Percentiles rank a stretch among this genome's conserved stretches.
These are phyloP conservation scores for Fusarium siculi DNA, from an alignment of 2,329 filamentous ascomycete species.

Conservation along the genomic window DNA sequence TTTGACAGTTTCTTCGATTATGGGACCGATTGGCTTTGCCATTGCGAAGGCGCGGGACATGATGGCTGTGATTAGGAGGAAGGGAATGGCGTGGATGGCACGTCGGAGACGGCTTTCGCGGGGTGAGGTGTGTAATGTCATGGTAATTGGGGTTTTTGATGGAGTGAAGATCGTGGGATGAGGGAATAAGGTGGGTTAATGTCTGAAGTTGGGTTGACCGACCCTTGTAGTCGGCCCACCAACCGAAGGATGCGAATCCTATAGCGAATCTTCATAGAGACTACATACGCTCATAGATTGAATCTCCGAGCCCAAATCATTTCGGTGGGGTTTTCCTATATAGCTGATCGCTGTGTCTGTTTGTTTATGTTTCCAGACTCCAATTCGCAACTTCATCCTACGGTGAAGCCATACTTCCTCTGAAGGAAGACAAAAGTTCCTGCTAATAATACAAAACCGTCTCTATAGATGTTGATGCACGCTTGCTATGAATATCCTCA, in stretches of 20 bases:
- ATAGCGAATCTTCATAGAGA: neutral
- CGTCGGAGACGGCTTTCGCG: slow-evolving; percentile 17
- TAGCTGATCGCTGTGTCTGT: accelerated
- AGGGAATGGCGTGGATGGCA: slow-evolving; percentile 34
- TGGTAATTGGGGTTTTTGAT: neutral
- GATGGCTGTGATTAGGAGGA: slow-evolving; percentile 31
- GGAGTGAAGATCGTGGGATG: neutral
- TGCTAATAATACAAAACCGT: neutral
- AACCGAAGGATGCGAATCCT: slow-evolving; percentile 1
- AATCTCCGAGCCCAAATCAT: accelerated
- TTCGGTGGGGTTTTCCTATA: too few species aligned
- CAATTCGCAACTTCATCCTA: accelerated
- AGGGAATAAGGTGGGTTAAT: neutral
- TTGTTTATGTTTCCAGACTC: accelerated
- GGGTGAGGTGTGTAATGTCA: neutral
- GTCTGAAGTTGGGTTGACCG: neutral
- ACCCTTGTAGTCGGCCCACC: neutral
- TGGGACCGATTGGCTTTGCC: slow-evolving; percentile 26
- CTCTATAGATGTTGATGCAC: neutral
- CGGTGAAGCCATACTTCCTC: accelerated
- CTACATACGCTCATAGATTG: too few species aligned
- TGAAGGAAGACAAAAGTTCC: accelerated
- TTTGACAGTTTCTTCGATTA: slow-evolving; percentile 14
- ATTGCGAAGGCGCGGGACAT: slow-evolving; percentile 39
- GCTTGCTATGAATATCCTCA: neutral